Base-by-base conservation (phyloP, 202 grass and related monocot genomes). In the Brachypodium distachyon region DNA sequence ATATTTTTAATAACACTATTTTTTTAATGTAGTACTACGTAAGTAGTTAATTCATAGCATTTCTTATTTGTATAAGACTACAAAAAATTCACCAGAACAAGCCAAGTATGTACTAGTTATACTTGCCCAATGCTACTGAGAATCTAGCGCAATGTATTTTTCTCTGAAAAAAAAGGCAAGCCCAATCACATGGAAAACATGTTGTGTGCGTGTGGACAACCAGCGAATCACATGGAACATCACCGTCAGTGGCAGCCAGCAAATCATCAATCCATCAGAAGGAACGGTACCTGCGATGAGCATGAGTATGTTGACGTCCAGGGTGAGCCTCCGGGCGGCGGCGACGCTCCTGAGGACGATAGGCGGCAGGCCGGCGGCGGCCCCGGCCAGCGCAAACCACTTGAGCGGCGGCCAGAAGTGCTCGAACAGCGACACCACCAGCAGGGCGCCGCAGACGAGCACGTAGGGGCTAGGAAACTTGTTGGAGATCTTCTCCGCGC, bases 291-390 rank as follows among this genome's bases (percentile, higher is more conserved):
- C 96, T 93, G 96, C 96, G 61, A 99, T 96, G 12, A 99, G 34
- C 92, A 99, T 79, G 73, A 99, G 87, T 78, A 93, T 96, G 76
- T 99, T 99, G 83, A 93, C 86, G 68, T 99, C 96, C 6, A 99
- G 83, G 19, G 85, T 99, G 74, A 71, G 61, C 65, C 87, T 90
- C 63, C 87, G 80, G 12, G 84, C 77, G 11, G 96, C 96, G 0
- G 83, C 87, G 9, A 89, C 18, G 70, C 89, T 93, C 73, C 87
- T 73, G 36, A 65, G 40, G 12, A 89, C 0, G 70, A 99, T 93
- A 0, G 85, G 90, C 12, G 76, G 83, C 32, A 90, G 23, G 11
- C 92, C 96, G 1, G 68, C 75, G 1, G n/a, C 87, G 0, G 76
- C 81, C 2, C 90, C 90, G 11, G 40, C 90, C 1, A 99, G 27